These are phyloP conservation scores for Agaricus subrufescens DNA, from an alignment of 768 basidiomycete species.

Conservation along the genomic window DNA sequence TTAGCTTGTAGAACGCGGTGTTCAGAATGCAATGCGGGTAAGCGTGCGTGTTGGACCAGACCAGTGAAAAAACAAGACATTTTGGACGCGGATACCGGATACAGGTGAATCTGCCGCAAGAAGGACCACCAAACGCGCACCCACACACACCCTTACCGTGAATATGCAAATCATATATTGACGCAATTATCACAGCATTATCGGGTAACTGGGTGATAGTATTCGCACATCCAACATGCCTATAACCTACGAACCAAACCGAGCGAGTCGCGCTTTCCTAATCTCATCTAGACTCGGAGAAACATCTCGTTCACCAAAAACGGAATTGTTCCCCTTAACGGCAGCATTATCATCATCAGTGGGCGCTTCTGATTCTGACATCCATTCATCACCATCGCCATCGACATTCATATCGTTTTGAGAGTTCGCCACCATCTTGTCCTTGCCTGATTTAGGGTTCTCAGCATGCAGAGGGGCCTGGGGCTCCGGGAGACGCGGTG, in stretches of 20 bases:
- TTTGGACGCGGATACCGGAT: no score
- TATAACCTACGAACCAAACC: conserved; percentile 46
- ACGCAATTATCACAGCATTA: no score
- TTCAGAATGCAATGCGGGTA: no score
- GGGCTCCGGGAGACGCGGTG: conserved; percentile 2
- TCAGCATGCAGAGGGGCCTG: conserved; percentile 27
- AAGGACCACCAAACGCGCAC: no score
- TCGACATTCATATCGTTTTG: background rate
- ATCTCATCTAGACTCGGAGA: conserved; percentile 60
- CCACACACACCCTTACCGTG: no score
- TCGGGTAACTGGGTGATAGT: no score
- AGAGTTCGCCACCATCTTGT: background rate
- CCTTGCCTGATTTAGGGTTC: conserved; percentile 18
- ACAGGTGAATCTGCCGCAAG: no score
- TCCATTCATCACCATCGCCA: conserved; percentile 2
- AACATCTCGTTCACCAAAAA: conserved; percentile 23
- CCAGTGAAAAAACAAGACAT: no score
- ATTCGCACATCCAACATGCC: no score
- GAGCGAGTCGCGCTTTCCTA: conserved; percentile 55
- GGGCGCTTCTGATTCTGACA: background rate
- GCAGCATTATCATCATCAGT: conserved; percentile 16
- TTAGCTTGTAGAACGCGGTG: no score
- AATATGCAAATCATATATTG: no score
- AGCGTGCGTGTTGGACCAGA: no score
- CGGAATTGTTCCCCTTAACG: conserved; percentile 12